Percentiles rank a stretch among this genome's conserved stretches.
Conservation (phyloP, 2,329 filamentous ascomycete genomes). For the Didymella pomorum region DNA sequence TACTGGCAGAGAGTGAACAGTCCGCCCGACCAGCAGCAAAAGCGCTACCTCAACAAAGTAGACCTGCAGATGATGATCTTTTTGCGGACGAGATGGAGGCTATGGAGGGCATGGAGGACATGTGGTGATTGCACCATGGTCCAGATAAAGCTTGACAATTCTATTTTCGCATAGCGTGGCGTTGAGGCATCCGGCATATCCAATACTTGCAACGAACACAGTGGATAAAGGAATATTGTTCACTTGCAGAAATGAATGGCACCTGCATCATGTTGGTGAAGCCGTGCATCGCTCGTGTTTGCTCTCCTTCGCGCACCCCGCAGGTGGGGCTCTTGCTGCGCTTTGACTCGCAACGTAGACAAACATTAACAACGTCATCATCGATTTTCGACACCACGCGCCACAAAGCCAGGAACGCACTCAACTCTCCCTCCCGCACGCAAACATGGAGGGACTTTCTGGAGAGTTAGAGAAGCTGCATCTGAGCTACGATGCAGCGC, state of each 20-base stretch:
- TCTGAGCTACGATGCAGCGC: constrained; percentile 46
- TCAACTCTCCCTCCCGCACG: constrained; percentile 15
- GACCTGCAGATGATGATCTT: constrained; percentile 37
- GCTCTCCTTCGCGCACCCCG: constrained; percentile 9
- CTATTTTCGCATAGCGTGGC: constrained; percentile 38
- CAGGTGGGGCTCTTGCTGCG: constrained; percentile 15
- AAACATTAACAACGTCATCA: constrained; percentile 31
- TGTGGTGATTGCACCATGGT: constrained; percentile 37
- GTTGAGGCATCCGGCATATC: constrained; percentile 19
- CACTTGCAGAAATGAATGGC: neutral
- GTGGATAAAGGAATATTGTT: neutral
- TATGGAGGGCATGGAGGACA: constrained; percentile 50
- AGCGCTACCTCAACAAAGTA: constrained; percentile 21
- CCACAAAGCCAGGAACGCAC: constrained; percentile 18
- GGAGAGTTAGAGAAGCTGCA: constrained; percentile 62
- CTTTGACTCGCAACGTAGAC: constrained; percentile 17
- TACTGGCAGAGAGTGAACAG: constrained; percentile 60
- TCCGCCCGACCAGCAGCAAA: constrained; percentile 16
- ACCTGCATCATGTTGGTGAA: neutral
- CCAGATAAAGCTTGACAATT: neutral
- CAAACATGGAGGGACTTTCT: constrained; percentile 52
- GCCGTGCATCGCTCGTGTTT: constrained; percentile 6
- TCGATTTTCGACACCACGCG: constrained; percentile 24
- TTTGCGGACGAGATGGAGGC: constrained; percentile 53
- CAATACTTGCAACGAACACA: neutral